Evolutionary conservation across 345 rosid species (phyloP).

Genomic region (Bruguiera sexangula): DNA sequence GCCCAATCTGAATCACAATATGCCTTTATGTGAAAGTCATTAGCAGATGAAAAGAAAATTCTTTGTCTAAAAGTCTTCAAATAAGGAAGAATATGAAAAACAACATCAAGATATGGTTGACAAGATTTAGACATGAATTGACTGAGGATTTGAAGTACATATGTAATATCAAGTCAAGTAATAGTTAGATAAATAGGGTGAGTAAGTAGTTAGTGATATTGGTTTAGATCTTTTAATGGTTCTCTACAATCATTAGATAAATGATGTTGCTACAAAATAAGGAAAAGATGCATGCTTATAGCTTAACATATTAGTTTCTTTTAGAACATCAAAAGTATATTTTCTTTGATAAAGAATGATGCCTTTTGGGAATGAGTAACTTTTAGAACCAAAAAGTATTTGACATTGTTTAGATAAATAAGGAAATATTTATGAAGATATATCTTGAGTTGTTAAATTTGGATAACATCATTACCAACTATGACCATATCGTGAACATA

Average conservation of each 20-base stretch:
- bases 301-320: neutral
- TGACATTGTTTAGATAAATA: neutral
- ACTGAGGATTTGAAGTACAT: neutral
- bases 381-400: neutral
- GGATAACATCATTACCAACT: fast-evolving
- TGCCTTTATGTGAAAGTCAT: too few relatives aligned
- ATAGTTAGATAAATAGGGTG: neutral
- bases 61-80: neutral
- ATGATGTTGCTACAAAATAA: neutral
- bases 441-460: neutral
- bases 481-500: neutral
- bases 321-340: neutral
- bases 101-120: neutral
- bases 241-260: neutral
- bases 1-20: neutral
- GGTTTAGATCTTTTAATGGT: neutral
- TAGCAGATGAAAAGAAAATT: neutral
- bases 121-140: neutral
- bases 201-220: neutral
- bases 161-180: neutral
- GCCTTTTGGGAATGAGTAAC: neutral
- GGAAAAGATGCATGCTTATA: neutral
- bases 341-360: too few relatives aligned
- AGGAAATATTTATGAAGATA: neutral
- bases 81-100: neutral